These are phyloP conservation scores for Mycosarcoma mackinlayi DNA, from an alignment of 1,284 basidiomycete species.

Conservation along the genomic window DNA sequence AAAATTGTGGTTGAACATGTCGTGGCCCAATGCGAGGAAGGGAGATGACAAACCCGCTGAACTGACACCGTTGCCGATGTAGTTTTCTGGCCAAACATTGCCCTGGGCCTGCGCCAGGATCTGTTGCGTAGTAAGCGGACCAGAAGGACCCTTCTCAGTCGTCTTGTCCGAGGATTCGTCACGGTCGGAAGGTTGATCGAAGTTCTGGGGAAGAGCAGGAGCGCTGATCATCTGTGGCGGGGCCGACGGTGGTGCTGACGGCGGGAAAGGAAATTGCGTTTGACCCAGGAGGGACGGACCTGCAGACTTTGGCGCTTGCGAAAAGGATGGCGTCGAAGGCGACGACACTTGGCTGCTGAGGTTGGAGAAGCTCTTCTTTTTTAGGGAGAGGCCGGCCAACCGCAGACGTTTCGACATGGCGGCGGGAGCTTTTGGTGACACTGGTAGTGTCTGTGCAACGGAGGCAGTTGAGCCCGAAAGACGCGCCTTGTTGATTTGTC, in stretches of 20 bases:
- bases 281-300: conserved; percentile 15
- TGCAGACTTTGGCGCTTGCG: conserved; percentile 13
- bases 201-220: conserved; percentile 14
- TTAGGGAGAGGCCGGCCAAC: conserved; percentile 29
- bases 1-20: conserved; percentile 28
- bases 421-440: conserved; percentile 12
- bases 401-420: conserved; percentile 29
- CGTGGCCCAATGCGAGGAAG: conserved; percentile 17
- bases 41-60: conserved; percentile 36
- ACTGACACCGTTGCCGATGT: conserved; percentile 35
- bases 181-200: conserved; percentile 10
- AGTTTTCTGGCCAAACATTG: conserved; percentile 48
- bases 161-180: conserved; percentile 10
- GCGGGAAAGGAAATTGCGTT: conserved; percentile 33
- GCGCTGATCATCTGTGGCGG: conserved; percentile 6
- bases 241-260: conserved; percentile 11
- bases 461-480: conserved; percentile 6
- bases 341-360: conserved; percentile 21
- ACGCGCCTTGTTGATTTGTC: conserved; percentile 25
- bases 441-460: conserved; percentile 7
- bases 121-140: conserved; percentile 45
- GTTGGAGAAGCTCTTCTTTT: conserved; percentile 55
- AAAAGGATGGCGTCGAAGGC: conserved; percentile 23
- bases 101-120: conserved; percentile 39
- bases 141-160: conserved; percentile 1